Percentiles rank a stretch among this genome's conserved stretches.
These are phyloP conservation scores for Saccharomycopsis sp. DNA, from an alignment of 805 yeast genomes.

Conservation along the genomic window DNA sequence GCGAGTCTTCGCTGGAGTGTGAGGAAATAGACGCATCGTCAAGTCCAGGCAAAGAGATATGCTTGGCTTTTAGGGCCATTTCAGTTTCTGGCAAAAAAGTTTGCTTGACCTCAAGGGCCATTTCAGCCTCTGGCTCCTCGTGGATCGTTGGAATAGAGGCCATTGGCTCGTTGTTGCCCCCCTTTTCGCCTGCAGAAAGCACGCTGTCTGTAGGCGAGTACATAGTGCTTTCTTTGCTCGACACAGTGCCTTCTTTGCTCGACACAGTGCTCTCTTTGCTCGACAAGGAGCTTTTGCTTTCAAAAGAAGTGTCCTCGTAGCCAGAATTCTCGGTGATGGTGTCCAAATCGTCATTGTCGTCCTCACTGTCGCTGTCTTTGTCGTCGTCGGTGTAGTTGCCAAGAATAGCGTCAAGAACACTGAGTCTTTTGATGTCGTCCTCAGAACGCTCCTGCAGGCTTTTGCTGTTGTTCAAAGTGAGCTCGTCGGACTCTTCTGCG, in stretches of 20 bases:
- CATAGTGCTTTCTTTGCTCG: background rate
- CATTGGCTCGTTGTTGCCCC: background rate
- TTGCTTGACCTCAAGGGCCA: background rate
- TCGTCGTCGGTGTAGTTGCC: constrained; percentile 6
- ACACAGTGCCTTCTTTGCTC: background rate
- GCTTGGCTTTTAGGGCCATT: background rate
- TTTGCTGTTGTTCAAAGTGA: background rate
- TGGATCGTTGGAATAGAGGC: background rate
- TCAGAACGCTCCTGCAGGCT: background rate
- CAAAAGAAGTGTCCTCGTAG: background rate
- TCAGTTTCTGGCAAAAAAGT: no score
- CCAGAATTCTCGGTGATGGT: background rate
- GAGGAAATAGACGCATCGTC: constrained; percentile 16
- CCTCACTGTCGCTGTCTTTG: background rate
- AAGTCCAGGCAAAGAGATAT: background rate
- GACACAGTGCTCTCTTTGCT: background rate
- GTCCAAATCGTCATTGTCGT: background rate
- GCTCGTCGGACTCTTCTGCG: background rate
- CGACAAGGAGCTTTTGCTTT: background rate
- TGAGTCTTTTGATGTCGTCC: constrained; percentile 8
- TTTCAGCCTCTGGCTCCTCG: background rate
- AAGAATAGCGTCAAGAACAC: constrained; percentile 16
- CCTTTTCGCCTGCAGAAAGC: background rate
- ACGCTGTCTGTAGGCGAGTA: background rate
- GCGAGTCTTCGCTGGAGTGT: constrained; percentile 13